phyloP scores from a whole-genome alignment of 768 basidiomycete genomes.

The Tubosaeta sp. region DNA sequence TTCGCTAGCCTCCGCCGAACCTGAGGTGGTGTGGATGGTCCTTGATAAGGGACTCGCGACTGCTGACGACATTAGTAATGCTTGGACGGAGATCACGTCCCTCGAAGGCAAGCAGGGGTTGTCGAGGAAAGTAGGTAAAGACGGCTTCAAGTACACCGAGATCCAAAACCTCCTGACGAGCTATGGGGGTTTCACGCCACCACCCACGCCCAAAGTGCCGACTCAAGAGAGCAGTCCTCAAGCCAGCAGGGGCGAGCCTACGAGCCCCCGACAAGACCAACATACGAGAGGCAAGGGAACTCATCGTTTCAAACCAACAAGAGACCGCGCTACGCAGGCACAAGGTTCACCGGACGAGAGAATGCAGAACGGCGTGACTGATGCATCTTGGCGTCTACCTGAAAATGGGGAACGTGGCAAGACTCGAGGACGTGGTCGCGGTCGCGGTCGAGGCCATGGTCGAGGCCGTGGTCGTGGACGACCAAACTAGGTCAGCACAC shows the following conservation, averaged over 20 bases:
- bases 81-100: slow-evolving; percentile 48
- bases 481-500: slow-evolving; percentile 20
- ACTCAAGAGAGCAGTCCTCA: slow-evolving; percentile 8
- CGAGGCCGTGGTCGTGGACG: slow-evolving; percentile 37
- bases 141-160: slow-evolving; percentile 41
- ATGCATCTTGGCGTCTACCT: slow-evolving; percentile 7
- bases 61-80: slow-evolving; percentile 44
- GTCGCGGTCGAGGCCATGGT: slow-evolving; percentile 36
- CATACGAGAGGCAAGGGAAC: slow-evolving; percentile 1
- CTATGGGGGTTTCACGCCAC: slow-evolving; percentile 49
- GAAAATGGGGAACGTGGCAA: slow-evolving; percentile 34
- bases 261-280: neutral
- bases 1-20: slow-evolving; percentile 57
- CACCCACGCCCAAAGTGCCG: slow-evolving; percentile 29
- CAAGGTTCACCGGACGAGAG: slow-evolving; percentile 2
- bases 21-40: slow-evolving; percentile 61
- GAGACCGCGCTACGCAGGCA: neutral
- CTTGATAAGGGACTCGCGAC: slow-evolving; percentile 55
- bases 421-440: slow-evolving; percentile 38
- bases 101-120: slow-evolving; percentile 25
- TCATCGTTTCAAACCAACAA: slow-evolving; percentile 5
- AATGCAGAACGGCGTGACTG: slow-evolving; percentile 8
- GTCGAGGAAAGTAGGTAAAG: slow-evolving; percentile 22
- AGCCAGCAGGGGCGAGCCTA: slow-evolving; percentile 12
- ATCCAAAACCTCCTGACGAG: slow-evolving; percentile 50